Conservation (phyloP, 441 rosid genomes). For the Oxalis stricta region DNA sequence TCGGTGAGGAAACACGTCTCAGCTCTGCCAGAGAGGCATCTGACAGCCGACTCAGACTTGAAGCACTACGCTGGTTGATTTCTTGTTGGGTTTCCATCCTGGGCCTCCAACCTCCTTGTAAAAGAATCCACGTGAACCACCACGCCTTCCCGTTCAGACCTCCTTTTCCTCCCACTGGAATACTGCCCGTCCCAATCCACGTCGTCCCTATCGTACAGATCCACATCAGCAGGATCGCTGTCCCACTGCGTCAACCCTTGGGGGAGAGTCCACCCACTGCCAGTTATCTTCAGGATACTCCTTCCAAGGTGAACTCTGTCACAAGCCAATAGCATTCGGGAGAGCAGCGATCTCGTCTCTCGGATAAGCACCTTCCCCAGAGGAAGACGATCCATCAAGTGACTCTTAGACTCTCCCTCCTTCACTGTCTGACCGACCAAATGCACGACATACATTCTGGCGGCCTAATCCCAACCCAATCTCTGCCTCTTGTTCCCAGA, state of each 20-base stretch:
- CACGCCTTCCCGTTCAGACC: conserved; percentile 73
- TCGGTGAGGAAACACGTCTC: conserved; percentile 89
- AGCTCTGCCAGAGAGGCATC: conserved; percentile 81
- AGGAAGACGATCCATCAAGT: conserved; percentile 98
- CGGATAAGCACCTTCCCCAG: conserved; percentile 97
- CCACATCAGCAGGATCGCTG: conserved; percentile 97
- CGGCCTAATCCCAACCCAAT: conserved; percentile 94
- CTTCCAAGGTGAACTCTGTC: conserved; percentile 57
- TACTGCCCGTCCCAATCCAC: conserved; percentile 99
- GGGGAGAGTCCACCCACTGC: conserved; percentile 99
- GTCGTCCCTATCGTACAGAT: conserved; percentile 95
- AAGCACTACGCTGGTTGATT: conserved; percentile 91
- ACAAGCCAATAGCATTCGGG: conserved; percentile 65
- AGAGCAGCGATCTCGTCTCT: conserved; percentile 88
- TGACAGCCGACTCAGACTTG: conserved; percentile 97
- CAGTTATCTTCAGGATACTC: conserved; percentile 91
- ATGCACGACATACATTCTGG: conserved; percentile 90
- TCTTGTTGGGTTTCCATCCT: conserved; percentile 95
- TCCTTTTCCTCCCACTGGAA: conserved; percentile 97
- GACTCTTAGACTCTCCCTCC: conserved; percentile 99
- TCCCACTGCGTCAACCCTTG: conserved; percentile 99
- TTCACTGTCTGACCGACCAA: conserved; percentile 99
- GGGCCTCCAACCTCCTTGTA: conserved; percentile 88
- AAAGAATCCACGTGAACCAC: conserved; percentile 77
- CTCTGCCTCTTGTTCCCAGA: conserved; percentile 93